Conservation (phyloP, 2,329 filamentous ascomycete genomes). For the Fusarium nodosum region DNA sequence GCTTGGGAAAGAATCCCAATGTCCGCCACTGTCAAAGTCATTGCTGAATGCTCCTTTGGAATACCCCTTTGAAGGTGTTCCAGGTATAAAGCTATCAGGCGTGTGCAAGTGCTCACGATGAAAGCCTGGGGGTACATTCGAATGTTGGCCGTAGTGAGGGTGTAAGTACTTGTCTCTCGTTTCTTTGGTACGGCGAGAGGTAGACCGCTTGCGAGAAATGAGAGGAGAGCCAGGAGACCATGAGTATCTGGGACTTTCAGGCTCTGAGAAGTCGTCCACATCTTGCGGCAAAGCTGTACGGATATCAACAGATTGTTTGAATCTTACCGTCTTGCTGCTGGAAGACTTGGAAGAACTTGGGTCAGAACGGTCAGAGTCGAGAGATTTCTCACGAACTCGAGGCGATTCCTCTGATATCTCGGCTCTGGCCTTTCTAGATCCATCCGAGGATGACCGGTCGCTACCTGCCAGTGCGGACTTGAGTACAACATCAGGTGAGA, state of each 20-base stretch:
- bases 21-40: slow-evolving; percentile 26
- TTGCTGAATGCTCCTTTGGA: slow-evolving; percentile 46
- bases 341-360: slow-evolving; percentile 45
- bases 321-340: slow-evolving; percentile 48
- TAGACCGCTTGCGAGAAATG: slow-evolving; percentile 21
- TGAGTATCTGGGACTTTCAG: slow-evolving; percentile 13
- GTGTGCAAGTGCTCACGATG: slow-evolving; percentile 11
- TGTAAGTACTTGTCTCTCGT: slow-evolving; percentile 16
- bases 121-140: slow-evolving; percentile 3
- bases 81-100: slow-evolving; percentile 25
- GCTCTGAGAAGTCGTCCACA: slow-evolving; percentile 31
- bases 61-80: slow-evolving; percentile 35
- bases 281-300: slow-evolving; percentile 28
- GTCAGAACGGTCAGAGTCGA: slow-evolving; percentile 40
- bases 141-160: slow-evolving; percentile 21
- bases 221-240: slow-evolving; percentile 35
- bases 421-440: slow-evolving; percentile 8
- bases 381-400: slow-evolving; percentile 23
- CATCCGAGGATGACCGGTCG: slow-evolving; percentile 21
- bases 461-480: slow-evolving; percentile 13
- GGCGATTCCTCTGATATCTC: neutral
- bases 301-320: slow-evolving; percentile 44
- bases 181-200: neutral
- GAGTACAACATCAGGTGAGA: slow-evolving; percentile 1
- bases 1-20: slow-evolving; percentile 29